Evolutionary conservation across 2,329 filamentous ascomycete species (phyloP).

Genomic region (Diplodia seriata): DNA sequence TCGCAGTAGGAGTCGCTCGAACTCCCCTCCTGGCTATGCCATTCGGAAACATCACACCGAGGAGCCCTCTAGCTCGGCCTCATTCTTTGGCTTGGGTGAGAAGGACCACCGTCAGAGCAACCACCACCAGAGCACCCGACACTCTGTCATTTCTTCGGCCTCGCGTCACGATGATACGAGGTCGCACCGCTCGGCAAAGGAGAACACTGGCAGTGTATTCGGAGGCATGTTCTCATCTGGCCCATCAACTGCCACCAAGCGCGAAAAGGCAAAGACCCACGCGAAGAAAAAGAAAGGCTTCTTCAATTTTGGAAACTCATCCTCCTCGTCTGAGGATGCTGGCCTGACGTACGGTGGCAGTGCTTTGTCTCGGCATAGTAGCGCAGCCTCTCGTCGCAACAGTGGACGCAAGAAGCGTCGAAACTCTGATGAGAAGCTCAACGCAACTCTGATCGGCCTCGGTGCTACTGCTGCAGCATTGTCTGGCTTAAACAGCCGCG

Average conservation of each 20-base stretch:
- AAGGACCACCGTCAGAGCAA: slow-evolving; percentile 14
- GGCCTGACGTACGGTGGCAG: slow-evolving; percentile 56
- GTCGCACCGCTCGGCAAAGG: slow-evolving; percentile 37
- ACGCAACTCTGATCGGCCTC: slow-evolving; percentile 55
- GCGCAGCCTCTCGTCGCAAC: slow-evolving; percentile 39
- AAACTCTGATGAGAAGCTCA: slow-evolving; percentile 55
- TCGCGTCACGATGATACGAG: slow-evolving; percentile 24
- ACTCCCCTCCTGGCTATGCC: slow-evolving; percentile 42
- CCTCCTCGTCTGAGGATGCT: slow-evolving; percentile 54
- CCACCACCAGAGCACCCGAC: slow-evolving; percentile 17
- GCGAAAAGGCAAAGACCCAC: slow-evolving; percentile 41
- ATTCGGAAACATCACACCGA: slow-evolving; percentile 44
- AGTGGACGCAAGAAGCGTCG: slow-evolving; percentile 43
- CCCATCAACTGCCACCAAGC: slow-evolving; percentile 38
- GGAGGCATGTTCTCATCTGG: slow-evolving; percentile 67
- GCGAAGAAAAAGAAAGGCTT: slow-evolving; percentile 54
- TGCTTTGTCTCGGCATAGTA: slow-evolving; percentile 28
- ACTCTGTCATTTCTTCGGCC: slow-evolving; percentile 11
- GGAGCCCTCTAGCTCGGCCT: slow-evolving; percentile 37
- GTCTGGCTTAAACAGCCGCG: slow-evolving; percentile 50
- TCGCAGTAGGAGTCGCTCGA: slow-evolving; percentile 42
- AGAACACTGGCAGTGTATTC: slow-evolving; percentile 43
- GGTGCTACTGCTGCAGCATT: slow-evolving; percentile 59
- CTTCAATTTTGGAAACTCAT: slow-evolving; percentile 58
- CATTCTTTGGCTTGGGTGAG: slow-evolving; percentile 23